Evolutionary conservation across 2,329 filamentous ascomycete species (phyloP), one percentile per base, ranked within the genome.

Genomic region (Fusarium torreyae): DNA sequence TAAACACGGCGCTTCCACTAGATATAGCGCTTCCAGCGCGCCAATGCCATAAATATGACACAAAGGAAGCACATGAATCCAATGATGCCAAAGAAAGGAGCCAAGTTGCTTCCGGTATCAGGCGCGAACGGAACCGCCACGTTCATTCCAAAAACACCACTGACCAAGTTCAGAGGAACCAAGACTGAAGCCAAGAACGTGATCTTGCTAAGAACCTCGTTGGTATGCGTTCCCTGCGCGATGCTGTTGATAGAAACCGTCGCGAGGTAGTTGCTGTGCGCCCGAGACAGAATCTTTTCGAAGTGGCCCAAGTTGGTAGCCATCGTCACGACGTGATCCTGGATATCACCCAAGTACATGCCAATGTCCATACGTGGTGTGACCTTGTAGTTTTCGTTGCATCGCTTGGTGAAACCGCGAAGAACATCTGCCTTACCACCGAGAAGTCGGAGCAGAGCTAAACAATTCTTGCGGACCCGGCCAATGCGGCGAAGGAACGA

Each of bases 241-340:
- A 97, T 93, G 80, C 93, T 95, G 79, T 97, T 94, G 74, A 98
- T 94, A 39, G 92, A 95, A 66, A 98, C 89, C 77, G 98, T 96
- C 2, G 96, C 95, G 38, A 99, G 87, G 77, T 99, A 98, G 80
- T 98, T 99, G 84, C 92, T 93, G 83, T 99, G 96, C 3, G 93
- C 92, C 22, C 96, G 92, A 28, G 92, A 94, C 50, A 99, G 87
- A 87, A 99, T 98, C 86, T 98, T 98, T 80, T 99, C 96, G 73
- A 97, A 98, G 78, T 99, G 96, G 1, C 90, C 90, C 74, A 99
- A 81, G 80, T 97, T 99, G 72, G 93, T 96, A 88, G 97, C 97
- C 95, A 98, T 98, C 45, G 96, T 99, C 63, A 99, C 94, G 54
- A 99, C 95, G 87, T 99, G 96, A 81, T 99, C 96, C 81, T 99